These are phyloP conservation scores for Lentinus brumalis DNA, from an alignment of 768 basidiomycete species.

Conservation along the genomic window DNA sequence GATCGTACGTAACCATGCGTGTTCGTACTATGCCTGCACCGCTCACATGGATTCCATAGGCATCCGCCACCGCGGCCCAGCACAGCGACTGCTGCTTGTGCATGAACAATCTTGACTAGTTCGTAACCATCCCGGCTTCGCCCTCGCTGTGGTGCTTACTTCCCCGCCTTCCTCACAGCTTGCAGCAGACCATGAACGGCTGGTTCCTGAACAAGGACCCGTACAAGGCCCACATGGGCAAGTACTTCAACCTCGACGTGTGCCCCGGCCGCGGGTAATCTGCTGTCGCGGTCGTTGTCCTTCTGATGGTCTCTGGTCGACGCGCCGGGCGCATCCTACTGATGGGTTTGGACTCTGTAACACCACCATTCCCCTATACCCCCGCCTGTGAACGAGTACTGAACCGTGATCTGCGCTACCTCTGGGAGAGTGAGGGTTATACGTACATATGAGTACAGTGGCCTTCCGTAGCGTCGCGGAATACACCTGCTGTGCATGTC, in stretches of 20 bases:
- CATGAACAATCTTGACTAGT: slow-evolving; percentile 91
- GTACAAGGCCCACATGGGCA: slow-evolving; percentile 53
- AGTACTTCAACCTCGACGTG: slow-evolving; percentile 64
- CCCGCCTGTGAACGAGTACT: not conserved
- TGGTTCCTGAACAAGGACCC: slow-evolving; percentile 66
- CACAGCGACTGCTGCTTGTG: slow-evolving; percentile 59
- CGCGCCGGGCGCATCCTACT: not conserved
- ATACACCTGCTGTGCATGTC: slow-evolving; percentile 1
- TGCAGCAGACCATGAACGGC: slow-evolving; percentile 73
- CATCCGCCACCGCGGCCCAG: slow-evolving; percentile 58
- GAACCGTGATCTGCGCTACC: not conserved
- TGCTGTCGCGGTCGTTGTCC: not conserved
- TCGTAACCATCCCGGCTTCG: slow-evolving; percentile 28
- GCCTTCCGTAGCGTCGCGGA: not conserved
- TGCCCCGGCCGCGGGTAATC: slow-evolving; percentile 28
- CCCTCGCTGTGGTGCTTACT: not conserved
- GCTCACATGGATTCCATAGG: slow-evolving; percentile 32
- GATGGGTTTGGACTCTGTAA: not conserved
- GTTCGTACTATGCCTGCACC: not conserved
- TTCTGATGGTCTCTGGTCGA: not conserved
- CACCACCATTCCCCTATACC: slow-evolving; percentile 2
- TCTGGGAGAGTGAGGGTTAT: not conserved
- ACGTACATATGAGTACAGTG: slow-evolving; percentile 10
- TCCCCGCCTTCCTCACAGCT: slow-evolving; percentile 37
- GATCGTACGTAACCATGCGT: slow-evolving; percentile 40